Evolutionary conservation across 2,329 filamentous ascomycete genomes (phyloP), one percentile per base, ranked within the genome.

Genomic region (Fusarium foetens): DNA sequence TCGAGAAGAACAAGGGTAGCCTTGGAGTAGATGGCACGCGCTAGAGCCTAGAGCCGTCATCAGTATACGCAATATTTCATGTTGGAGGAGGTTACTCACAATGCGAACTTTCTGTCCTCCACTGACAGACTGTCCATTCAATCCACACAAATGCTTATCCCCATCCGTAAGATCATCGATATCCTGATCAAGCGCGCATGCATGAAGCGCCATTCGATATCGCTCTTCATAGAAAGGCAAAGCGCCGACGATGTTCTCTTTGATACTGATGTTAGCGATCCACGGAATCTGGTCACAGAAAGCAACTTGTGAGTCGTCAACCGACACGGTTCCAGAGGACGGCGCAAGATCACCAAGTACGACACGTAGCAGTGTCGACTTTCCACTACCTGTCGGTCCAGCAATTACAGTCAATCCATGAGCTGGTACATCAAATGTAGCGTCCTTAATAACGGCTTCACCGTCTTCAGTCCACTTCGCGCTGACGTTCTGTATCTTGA

Each of bases 41-140:
- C 57, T 29, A 59, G 9, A 16, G 57, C 57, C 49, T 53, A 5
- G 9, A n/a, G 9, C 0, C 1, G 1, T 13, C 1, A 27, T 53
- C 9, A 53, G 14, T 17, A 27, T 3, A 7, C 2, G 8, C 11
- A 1, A 1, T n/a, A 7, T 17, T 3, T 4, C 2, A 0, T 0
- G 3, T 2, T 27, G 5, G 2, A 17, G 2, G 2, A 8, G 5
- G 3, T 4, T 4, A 13, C 49, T 53, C 19, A 53, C 49, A 5
- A 39, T 53, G 5, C 49, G 49, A 27, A 53, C 49, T 39, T 59
- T 59, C 17, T 59, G 57, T 13, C 57, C 57, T n/a, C 57, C 57
- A 23, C 57, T 59, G 9, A 59, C 27, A 21, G 35, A 52, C 5
- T 52, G 45, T 5, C 57, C 57, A 0, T 59, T 52, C 0, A 52